phyloP scores from a whole-genome alignment of 331 rosid species.

The Saraca asoca region DNA sequence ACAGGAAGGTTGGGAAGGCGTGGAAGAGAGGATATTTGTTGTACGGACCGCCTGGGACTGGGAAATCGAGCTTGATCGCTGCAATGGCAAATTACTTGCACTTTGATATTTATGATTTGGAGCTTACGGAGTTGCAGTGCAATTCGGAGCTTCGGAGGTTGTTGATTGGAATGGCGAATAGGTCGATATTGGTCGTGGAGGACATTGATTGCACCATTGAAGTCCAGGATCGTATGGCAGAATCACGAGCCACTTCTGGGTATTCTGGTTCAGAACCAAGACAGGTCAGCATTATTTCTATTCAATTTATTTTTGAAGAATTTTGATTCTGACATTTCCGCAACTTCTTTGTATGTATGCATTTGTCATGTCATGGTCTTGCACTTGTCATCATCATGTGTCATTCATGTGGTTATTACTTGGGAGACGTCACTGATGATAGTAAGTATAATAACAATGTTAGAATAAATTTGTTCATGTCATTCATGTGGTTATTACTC shows the following conservation, averaged over 20 bases:
- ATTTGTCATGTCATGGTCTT: no score
- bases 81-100: constrained; percentile 61
- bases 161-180: constrained; percentile 50
- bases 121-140: constrained; percentile 58
- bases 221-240: constrained; percentile 44
- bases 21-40: constrained; percentile 62
- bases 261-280: no score
- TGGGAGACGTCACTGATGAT: no score
- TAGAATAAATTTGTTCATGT: no score
- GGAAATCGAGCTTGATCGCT: constrained; percentile 61
- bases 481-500: no score
- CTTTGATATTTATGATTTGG: constrained; percentile 58
- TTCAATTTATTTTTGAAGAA: no score
- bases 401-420: no score
- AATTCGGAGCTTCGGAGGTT: constrained; percentile 61
- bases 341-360: no score
- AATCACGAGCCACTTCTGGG: not conserved
- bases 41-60: constrained; percentile 63
- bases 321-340: no score
- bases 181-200: constrained; percentile 56
- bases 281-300: no score
- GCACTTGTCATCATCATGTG: no score
- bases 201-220: constrained; percentile 63
- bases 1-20: constrained; percentile 60
- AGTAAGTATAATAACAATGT: no score